A percentile compares a stretch with the other conserved stretches of the same genome.
phyloP scores from a whole-genome alignment of 495 filamentous ascomycete species.

The Penicillium coffeae region DNA sequence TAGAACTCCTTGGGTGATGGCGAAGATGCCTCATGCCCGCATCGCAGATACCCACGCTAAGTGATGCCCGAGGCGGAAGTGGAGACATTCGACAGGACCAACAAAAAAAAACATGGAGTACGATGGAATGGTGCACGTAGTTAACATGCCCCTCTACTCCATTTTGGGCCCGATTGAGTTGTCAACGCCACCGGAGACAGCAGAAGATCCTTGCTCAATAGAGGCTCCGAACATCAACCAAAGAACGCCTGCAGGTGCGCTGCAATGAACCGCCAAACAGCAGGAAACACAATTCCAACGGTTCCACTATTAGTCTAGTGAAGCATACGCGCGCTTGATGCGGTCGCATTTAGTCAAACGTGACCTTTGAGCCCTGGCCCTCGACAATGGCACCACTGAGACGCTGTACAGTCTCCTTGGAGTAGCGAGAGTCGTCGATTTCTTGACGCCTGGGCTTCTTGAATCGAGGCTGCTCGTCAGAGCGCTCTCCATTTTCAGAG shows the following conservation, averaged over 20 bases:
- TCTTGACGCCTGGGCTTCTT: constrained; percentile 23
- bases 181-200: constrained; percentile 14
- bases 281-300: background rate
- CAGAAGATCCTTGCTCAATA: constrained; percentile 8
- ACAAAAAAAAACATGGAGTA: background rate
- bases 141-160: background rate
- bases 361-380: constrained; percentile 76
- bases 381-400: constrained; percentile 75
- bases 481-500: constrained; percentile 22
- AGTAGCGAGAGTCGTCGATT: constrained; percentile 37
- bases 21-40: too few species aligned
- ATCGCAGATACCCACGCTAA: background rate
- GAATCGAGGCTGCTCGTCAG: constrained; percentile 21
- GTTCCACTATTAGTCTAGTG: background rate
- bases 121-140: background rate
- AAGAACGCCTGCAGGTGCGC: constrained; percentile 11
- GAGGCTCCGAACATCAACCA: constrained; percentile 6
- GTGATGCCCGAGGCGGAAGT: background rate
- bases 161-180: background rate
- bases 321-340: background rate
- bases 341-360: constrained; percentile 60
- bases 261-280: constrained; percentile 7
- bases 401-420: constrained; percentile 46
- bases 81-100: background rate
- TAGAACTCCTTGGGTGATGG: too few species aligned